A percentile compares a stretch with the other conserved stretches of the same genome.
phyloP scores from a whole-genome alignment of 1,139 yeast species.

The Suhomyces wounanorum region DNA sequence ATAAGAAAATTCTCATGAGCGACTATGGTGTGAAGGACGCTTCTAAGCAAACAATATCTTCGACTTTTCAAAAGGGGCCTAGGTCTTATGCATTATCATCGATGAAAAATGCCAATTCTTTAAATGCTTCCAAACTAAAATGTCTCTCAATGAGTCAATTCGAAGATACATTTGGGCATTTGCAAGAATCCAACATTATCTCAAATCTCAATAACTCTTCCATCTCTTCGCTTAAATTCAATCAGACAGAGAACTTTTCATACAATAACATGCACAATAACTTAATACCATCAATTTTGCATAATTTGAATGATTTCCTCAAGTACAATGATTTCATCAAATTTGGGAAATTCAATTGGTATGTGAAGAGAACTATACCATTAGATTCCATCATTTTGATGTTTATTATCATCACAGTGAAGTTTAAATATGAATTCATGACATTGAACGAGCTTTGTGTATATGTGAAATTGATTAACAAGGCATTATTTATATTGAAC shows the following conservation, averaged over 20 bases:
- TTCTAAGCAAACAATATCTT: constrained; percentile 7
- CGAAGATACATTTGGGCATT: constrained; percentile 46
- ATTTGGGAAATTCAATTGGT: constrained; percentile 60
- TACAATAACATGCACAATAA: constrained; percentile 55
- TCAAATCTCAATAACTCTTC: constrained; percentile 38
- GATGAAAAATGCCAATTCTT: constrained; percentile 4
- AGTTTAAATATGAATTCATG: constrained; percentile 50
- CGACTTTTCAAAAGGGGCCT: neutral
- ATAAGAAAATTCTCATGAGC: constrained; percentile 51
- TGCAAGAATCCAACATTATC: constrained; percentile 44
- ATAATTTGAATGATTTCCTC: constrained; percentile 56
- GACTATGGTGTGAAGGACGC: constrained; percentile 18
- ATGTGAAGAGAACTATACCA: constrained; percentile 58
- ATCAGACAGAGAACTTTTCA: constrained; percentile 37
- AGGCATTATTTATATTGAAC: constrained; percentile 45
- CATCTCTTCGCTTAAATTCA: constrained; percentile 38
- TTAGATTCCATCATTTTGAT: constrained; percentile 59
- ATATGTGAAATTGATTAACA: constrained; percentile 44
- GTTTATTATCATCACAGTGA: constrained; percentile 54
- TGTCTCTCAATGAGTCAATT: constrained; percentile 32
- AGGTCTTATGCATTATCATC: constrained; percentile 7
- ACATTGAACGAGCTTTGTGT: constrained; percentile 32
- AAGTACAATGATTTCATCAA: constrained; percentile 51
- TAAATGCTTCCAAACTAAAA: neutral
- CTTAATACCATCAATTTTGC: constrained; percentile 58